Evolutionary conservation across 805 yeast species (phyloP).

Genomic region (Yamadazyma phyllophila): DNA sequence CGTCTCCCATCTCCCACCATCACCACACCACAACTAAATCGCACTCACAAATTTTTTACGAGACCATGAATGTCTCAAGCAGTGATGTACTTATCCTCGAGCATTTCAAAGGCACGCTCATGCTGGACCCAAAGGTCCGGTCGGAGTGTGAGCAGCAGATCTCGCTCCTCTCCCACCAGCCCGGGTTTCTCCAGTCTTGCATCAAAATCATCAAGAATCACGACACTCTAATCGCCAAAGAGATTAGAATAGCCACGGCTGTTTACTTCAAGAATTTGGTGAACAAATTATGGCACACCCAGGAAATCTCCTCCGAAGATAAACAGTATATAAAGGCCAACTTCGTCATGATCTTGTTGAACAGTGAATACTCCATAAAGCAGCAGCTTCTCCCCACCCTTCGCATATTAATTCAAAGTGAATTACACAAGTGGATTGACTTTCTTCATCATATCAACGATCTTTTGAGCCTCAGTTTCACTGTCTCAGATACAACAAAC

Average conservation of each 20-base stretch:
- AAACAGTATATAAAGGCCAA: constrained; percentile 70
- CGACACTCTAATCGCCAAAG: constrained; percentile 17
- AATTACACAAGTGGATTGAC: constrained; percentile 38
- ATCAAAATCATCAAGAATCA: constrained; percentile 33
- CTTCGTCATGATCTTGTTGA: constrained; percentile 59
- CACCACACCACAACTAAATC: background rate
- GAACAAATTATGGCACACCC: constrained; percentile 54
- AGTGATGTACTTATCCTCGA: constrained; percentile 1
- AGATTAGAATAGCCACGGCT: constrained; percentile 69
- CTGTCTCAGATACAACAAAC: background rate
- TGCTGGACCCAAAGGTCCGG: constrained; percentile 3
- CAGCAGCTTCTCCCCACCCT: constrained; percentile 39
- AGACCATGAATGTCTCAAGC: background rate
- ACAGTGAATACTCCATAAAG: constrained; percentile 29
- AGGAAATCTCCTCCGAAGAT: constrained; percentile 61
- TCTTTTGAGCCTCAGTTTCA: background rate
- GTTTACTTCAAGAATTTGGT: constrained; percentile 80
- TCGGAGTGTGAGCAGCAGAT: background rate
- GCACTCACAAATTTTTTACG: background rate
- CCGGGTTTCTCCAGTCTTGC: constrained; percentile 12
- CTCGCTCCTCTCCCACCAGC: background rate
- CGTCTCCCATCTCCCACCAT: background rate
- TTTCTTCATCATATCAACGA: constrained; percentile 18
- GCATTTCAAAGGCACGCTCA: constrained; percentile 4
- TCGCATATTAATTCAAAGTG: constrained; percentile 31